Evolutionary conservation across 2,329 filamentous ascomycete genomes (phyloP).

Genomic region (Pseudogymnoascus pannorum): DNA sequence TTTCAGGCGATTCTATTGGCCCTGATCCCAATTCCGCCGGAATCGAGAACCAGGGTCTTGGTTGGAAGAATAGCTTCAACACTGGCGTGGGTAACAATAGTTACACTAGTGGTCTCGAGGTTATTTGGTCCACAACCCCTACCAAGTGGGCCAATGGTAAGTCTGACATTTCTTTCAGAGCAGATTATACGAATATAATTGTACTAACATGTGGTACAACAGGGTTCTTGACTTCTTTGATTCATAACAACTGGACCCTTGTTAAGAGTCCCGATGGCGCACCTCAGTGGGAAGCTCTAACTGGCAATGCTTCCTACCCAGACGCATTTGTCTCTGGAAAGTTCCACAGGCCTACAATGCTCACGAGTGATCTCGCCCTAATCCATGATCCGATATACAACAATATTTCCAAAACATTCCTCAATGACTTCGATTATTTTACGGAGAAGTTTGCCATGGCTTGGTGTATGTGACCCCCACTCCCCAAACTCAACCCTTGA

Average conservation of each 20-base stretch:
- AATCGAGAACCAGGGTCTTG: slow-evolving; percentile 45
- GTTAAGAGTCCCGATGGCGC: slow-evolving; percentile 49
- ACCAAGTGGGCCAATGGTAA: slow-evolving; percentile 47
- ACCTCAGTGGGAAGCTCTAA: slow-evolving; percentile 45
- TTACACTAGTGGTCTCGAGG: slow-evolving; percentile 51
- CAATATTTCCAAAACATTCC: slow-evolving; percentile 40
- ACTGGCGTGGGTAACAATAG: slow-evolving; percentile 46
- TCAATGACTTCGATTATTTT: slow-evolving; percentile 43
- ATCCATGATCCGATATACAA: slow-evolving; percentile 49
- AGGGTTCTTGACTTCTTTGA: slow-evolving; percentile 49
- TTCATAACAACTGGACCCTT: slow-evolving; percentile 53
- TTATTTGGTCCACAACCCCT: slow-evolving; percentile 51
- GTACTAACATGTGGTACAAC: not conserved
- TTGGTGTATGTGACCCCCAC: slow-evolving; percentile 22
- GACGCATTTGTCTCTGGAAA: slow-evolving; percentile 47
- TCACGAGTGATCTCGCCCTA: slow-evolving; percentile 49
- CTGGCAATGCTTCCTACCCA: slow-evolving; percentile 42
- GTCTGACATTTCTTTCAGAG: not conserved
- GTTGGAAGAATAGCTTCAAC: slow-evolving; percentile 46
- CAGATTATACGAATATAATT: not conserved
- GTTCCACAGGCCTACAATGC: slow-evolving; percentile 47
- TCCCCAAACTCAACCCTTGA: not conserved
- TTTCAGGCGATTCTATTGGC: slow-evolving; percentile 42
- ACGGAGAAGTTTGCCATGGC: slow-evolving; percentile 46
- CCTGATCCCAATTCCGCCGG: slow-evolving; percentile 44